Evolutionary conservation across 129 eudicot species (phyloP).

Genomic region (Artemisia tridentata): DNA sequence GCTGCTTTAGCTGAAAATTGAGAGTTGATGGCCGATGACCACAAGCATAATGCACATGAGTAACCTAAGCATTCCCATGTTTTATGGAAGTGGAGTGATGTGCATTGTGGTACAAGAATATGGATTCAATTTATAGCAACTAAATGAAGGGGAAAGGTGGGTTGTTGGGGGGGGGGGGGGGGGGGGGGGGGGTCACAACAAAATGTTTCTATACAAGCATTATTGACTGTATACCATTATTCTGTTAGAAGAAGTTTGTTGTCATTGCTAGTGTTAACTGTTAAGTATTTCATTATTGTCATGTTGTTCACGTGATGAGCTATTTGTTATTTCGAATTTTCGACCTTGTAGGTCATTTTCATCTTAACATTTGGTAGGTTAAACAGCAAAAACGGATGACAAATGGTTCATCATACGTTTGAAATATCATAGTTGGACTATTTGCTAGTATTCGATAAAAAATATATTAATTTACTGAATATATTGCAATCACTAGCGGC

Average conservation of each 20-base stretch:
- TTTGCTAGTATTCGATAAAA: no score
- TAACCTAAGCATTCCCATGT: slow-evolving; percentile 23
- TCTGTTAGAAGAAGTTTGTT: neutral
- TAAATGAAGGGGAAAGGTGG: no score
- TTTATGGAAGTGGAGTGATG: neutral
- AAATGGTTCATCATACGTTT: neutral
- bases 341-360: neutral
- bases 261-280: neutral
- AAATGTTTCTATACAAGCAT: no score
- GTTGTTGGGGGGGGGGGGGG: no score
- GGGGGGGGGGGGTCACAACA: no score
- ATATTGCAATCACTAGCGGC: no score
- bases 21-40: slow-evolving; percentile 10
- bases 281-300: no score
- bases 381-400: slow-evolving; percentile 16
- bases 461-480: no score
- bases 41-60: slow-evolving; percentile 15
- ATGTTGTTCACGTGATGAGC: slow-evolving; percentile 24
- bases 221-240: no score
- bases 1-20: slow-evolving; percentile 3
- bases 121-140: no score
- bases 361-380: slow-evolving; percentile 17
- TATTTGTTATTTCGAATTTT: neutral
- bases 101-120: no score
- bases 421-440: no score